phyloP scores from a whole-genome alignment of 1,284 basidiomycete species.

The Volvariella volvacea region DNA sequence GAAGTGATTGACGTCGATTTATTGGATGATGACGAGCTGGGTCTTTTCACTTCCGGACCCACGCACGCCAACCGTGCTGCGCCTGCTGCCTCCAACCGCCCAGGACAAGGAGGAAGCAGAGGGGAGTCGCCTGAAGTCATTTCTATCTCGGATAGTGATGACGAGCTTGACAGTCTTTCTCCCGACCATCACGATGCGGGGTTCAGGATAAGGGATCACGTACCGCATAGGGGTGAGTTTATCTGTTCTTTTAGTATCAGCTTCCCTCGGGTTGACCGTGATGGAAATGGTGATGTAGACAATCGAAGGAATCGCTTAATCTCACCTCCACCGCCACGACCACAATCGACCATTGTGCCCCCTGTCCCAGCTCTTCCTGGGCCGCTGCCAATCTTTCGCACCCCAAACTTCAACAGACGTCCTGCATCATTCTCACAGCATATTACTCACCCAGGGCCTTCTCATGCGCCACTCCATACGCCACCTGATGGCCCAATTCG shows the following conservation, averaged over 20 bases:
- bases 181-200: slow-evolving; percentile 2
- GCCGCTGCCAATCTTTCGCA: neutral
- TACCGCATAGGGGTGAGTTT: too few species aligned
- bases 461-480: slow-evolving; percentile 14
- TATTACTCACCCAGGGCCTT: neutral
- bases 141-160: slow-evolving; percentile 21
- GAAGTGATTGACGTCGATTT: slow-evolving; percentile 35
- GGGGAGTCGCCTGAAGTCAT: slow-evolving; percentile 15
- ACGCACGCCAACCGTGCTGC: slow-evolving; percentile 7
- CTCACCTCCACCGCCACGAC: slow-evolving; percentile 28
- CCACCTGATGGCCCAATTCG: slow-evolving; percentile 22
- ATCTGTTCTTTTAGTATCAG: too few species aligned
- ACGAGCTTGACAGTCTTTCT: slow-evolving; percentile 7
- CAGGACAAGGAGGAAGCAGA: slow-evolving; percentile 5
- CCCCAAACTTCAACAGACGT: neutral
- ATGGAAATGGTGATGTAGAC: too few species aligned
- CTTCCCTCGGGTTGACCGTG: too few species aligned
- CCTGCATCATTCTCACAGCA: neutral
- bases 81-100: slow-evolving; percentile 5
- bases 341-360: slow-evolving; percentile 15
- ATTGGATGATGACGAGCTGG: slow-evolving; percentile 18
- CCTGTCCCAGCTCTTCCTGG: slow-evolving; percentile 29
- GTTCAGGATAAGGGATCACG: neutral
- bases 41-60: too few species aligned
- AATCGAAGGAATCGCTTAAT: slow-evolving; percentile 15